Base-by-base conservation (phyloP, 2,329 filamentous ascomycete genomes). In the Diaporthe ampelina region DNA sequence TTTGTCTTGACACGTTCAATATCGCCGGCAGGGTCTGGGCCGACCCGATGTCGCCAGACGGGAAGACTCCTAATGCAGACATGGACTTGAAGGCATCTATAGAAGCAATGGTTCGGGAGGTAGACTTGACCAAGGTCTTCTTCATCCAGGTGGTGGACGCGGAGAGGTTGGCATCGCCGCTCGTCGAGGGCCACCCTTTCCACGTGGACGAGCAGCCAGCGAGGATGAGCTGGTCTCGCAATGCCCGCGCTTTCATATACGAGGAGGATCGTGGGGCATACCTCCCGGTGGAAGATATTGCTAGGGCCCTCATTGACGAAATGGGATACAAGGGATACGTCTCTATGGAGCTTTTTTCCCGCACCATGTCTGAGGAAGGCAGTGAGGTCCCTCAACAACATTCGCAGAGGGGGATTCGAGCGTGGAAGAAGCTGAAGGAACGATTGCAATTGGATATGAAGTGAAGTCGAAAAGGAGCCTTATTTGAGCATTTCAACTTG, bases 1-100 rank as follows among this genome's bases (percentile, higher is more conserved):
- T 91, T 45, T 91, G 90, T 78, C 82, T 92, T 21, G 90, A 92
- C 79, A 91, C 89, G 0, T 92, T 91, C 82, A 91, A 92, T 79
- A 89, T 92, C 65, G 87, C 90, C 0, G 90, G 86, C 1, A 81
- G 88, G 1, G 85, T 90, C 35, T 92, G 86, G 76, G 90, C 88
- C 0, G 89, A 92, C 77, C 90, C 90, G 0, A 82, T 86, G 0
- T 78, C 84, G 0, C 73, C 80, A 0, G 79, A 81, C 4, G 86
- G 88, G 4, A 85, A 83, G 75, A 86, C 80, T 0, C 75, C 80
- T 0, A 83, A 85, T 73, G 90, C 88, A 4, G 85, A 88, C 3
- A 79, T 79, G 1, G 84, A 84, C 21, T 82, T 91, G 21, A 79
- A 78, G 3, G 81, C 81, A 0, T 88, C 88, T 0, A 77, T 91